Conservation (phyloP, 176 grass and related monocot species). For the Olyra latifolia region DNA sequence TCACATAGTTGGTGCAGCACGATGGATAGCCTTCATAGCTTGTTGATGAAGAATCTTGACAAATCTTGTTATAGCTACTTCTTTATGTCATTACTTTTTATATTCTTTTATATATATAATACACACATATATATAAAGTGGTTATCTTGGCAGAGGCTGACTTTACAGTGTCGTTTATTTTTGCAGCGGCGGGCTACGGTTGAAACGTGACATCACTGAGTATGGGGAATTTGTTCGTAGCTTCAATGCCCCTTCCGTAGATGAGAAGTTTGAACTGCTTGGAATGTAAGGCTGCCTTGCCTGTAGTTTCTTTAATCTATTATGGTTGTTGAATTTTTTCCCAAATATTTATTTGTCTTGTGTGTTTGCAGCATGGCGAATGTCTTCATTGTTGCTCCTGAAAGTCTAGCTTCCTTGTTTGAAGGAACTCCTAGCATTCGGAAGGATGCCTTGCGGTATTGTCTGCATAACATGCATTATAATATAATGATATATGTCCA, state of each 20-base stretch:
- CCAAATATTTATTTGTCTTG: slow-evolving; percentile 16
- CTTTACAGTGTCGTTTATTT: slow-evolving; percentile 32
- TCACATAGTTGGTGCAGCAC: too few species aligned
- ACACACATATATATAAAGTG: background rate
- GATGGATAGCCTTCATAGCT: too few species aligned
- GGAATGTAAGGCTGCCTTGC: slow-evolving; percentile 73
- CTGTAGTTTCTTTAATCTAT: background rate
- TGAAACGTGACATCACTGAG: slow-evolving; percentile 99
- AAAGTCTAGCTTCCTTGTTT: slow-evolving; percentile 93
- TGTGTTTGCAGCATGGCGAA: slow-evolving; percentile 77
- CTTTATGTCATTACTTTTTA: too few species aligned
- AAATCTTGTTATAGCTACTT: too few species aligned
- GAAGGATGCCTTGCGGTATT: slow-evolving; percentile 88
- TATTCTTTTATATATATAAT: too few species aligned
- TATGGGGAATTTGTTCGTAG: slow-evolving; percentile 98
- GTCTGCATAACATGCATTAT: background rate
- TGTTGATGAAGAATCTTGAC: too few species aligned
- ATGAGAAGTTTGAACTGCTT: slow-evolving; percentile 96
- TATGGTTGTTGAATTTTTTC: background rate
- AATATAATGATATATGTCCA: background rate
- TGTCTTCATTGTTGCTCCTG: slow-evolving; percentile 95
- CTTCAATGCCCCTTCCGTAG: slow-evolving; percentile 91
- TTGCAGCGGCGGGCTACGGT: slow-evolving; percentile 80
- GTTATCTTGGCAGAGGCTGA: slow-evolving; percentile 25
- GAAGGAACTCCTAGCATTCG: slow-evolving; percentile 94